Evolutionary conservation across 164 flowering plant genomes (phyloP).

Genomic region (Berberis thunbergii): DNA sequence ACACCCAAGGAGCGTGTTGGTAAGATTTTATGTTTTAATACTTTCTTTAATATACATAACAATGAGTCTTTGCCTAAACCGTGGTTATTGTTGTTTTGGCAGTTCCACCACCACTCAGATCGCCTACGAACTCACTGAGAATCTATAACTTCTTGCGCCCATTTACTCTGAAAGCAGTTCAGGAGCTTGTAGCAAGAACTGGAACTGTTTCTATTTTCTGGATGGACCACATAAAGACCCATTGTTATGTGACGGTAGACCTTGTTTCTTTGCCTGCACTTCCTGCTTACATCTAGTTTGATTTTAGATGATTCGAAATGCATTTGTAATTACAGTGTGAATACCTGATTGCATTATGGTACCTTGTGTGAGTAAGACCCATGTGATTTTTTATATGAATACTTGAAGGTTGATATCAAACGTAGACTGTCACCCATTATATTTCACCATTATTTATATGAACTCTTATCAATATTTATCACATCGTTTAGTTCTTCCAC

Average conservation of each 20-base stretch:
- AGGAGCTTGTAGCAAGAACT: constrained; percentile 85
- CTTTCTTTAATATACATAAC: neutral
- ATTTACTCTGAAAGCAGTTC: constrained; percentile 90
- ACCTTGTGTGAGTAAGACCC: too few relatives aligned
- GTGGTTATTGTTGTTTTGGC: constrained; percentile 14
- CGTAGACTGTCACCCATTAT: too few relatives aligned
- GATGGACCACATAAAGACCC: constrained; percentile 99
- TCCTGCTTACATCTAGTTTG: neutral
- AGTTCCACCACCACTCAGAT: constrained; percentile 76
- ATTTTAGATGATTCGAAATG: too few relatives aligned
- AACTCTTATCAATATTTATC: too few relatives aligned
- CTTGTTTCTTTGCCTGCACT: neutral
- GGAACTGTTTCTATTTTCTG: constrained; percentile 73
- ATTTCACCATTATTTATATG: too few relatives aligned
- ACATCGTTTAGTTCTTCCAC: too few relatives aligned
- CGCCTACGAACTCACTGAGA: constrained; percentile 73
- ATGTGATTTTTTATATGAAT: too few relatives aligned
- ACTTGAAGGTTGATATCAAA: too few relatives aligned
- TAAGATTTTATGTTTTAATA: constrained; percentile 20
- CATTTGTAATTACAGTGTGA: too few relatives aligned
- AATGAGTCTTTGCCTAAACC: neutral
- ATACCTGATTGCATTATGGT: too few relatives aligned
- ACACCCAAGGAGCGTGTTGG: constrained; percentile 80
- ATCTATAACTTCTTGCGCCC: constrained; percentile 90
- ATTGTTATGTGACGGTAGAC: constrained; percentile 81